Evolutionary conservation across 495 filamentous ascomycete genomes (phyloP), one percentile per base, ranked within the genome.

Genomic region (Annulohypoxylon moriforme): DNA sequence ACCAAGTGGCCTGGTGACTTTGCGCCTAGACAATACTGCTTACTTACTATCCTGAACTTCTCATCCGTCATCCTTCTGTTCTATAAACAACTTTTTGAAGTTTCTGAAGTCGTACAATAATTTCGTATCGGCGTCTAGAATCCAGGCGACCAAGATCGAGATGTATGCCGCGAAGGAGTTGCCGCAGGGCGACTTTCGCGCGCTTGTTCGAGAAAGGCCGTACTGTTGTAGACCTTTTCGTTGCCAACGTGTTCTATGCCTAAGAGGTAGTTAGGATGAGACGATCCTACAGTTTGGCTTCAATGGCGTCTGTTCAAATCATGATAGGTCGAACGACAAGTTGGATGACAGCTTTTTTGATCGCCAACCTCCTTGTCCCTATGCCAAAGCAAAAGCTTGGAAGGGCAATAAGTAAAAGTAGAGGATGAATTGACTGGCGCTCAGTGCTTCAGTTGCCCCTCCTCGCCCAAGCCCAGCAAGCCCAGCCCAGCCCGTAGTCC

Each of bases 1-100:
- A 47, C 59, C 50, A 59, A 58, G 29, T 47, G 34, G 50, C 42
- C 67, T 63, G 29, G 40, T 44, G 29, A 29, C 27, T 29, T 29
- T 29, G 11, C 36, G 13, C 20, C 57, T 16, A 57, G 59, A 49
- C 60, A 14, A 53, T 64, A 56, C 60, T 64, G 34, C 46, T 47
- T n/a, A n/a, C n/a, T n/a, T n/a, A n/a, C n/a, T n/a, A n/a, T 64
- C 69, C 42, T 64, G 31, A 18, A 36, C 38, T 36, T 60, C 40
- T 67, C 53, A 55, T 46, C 31, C 16, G 18, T 29, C 56, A 72
- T 73, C 70, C 70, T 73, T 29, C 70, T 73, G 65, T 61, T 66
- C 60, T 68, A 73, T 68, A 68, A 73, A 68, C 69, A 67, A 64
- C 67, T 29, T 52, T 52, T 52, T 27, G 9, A 33, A 56, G 18